phyloP scores from a whole-genome alignment of 805 yeast genomes.

The Yarrowia osloensis region DNA sequence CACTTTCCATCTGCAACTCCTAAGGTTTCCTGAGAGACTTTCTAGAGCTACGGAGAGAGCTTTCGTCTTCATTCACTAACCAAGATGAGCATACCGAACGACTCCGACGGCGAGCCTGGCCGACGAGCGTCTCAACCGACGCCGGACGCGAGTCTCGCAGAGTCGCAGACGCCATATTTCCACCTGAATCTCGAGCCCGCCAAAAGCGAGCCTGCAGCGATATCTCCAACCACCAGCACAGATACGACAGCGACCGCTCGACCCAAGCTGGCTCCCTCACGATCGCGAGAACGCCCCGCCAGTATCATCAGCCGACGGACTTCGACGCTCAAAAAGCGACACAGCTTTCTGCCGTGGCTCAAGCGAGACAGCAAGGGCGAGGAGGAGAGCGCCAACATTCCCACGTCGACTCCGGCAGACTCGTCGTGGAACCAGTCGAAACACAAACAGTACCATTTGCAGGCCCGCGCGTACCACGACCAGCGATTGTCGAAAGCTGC shows the following conservation, averaged over 20 bases:
- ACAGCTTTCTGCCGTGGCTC: conserved; percentile 24
- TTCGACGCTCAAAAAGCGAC: conserved; percentile 9
- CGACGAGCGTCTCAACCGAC: not conserved
- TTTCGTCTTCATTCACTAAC: not conserved
- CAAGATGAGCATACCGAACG: conserved; percentile 10
- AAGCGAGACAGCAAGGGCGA: not conserved
- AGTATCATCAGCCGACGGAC: conserved; percentile 7
- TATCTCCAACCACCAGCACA: conserved; percentile 1
- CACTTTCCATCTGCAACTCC: not conserved
- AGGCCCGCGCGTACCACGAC: conserved; percentile 9
- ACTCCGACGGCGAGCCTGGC: not conserved
- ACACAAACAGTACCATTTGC: conserved; percentile 14
- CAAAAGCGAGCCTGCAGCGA: not conserved
- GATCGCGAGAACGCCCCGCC: conserved; percentile 1
- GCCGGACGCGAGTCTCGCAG: not conserved
- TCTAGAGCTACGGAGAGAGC: not conserved
- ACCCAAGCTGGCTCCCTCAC: not conserved
- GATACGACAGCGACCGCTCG: not conserved
- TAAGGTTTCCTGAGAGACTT: conserved; percentile 14
- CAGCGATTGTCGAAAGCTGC: conserved; percentile 7
- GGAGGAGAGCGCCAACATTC: not conserved
- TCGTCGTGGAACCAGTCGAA: conserved; percentile 20
- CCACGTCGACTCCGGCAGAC: not conserved
- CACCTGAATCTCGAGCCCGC: conserved; percentile 2
- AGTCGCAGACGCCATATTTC: not conserved